Conservation (phyloP, 2,329 filamentous ascomycete species). For the Penicillium vulpinum region DNA sequence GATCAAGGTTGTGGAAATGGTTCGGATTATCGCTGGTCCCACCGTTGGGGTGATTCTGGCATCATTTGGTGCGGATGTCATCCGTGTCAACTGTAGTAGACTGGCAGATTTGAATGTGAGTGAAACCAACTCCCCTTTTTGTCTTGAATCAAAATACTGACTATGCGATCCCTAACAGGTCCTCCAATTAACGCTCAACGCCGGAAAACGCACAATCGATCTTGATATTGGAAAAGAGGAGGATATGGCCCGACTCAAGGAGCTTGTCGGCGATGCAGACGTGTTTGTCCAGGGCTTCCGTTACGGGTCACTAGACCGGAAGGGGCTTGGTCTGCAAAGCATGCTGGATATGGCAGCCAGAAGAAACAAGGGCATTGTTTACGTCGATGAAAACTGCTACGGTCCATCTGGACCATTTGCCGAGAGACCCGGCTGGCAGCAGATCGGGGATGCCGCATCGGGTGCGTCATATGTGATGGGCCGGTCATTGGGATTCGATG, state of each 20-base stretch:
- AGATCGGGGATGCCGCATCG: slow-evolving; percentile 50
- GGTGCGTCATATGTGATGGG: slow-evolving; percentile 43
- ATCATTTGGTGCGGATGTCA: slow-evolving; percentile 49
- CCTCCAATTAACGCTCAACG: slow-evolving; percentile 25
- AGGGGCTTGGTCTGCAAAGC: slow-evolving; percentile 38
- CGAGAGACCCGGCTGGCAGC: slow-evolving; percentile 53
- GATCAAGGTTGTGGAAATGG: slow-evolving; percentile 52
- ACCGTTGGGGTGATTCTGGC: slow-evolving; percentile 45
- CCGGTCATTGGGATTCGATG: slow-evolving; percentile 29
- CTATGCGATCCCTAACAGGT: slow-evolving; percentile 11
- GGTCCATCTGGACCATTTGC: slow-evolving; percentile 50
- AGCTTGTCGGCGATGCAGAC: slow-evolving; percentile 50
- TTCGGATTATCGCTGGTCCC: slow-evolving; percentile 42
- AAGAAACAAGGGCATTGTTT: slow-evolving; percentile 49
- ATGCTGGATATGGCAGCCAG: slow-evolving; percentile 43
- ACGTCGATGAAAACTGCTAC: slow-evolving; percentile 55
- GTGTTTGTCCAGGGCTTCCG: slow-evolving; percentile 58
- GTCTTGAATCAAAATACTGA: background rate
- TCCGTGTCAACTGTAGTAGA: slow-evolving; percentile 48
- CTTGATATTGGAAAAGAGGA: slow-evolving; percentile 50
- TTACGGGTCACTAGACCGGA: slow-evolving; percentile 41
- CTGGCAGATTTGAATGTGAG: slow-evolving; percentile 36
- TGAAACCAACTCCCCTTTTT: background rate
- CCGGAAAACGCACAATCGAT: slow-evolving; percentile 28
- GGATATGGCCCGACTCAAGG: slow-evolving; percentile 43